Evolutionary conservation across 2,329 filamentous ascomycete species (phyloP).

Genomic region (Dothidotthia symphoricarpi): DNA sequence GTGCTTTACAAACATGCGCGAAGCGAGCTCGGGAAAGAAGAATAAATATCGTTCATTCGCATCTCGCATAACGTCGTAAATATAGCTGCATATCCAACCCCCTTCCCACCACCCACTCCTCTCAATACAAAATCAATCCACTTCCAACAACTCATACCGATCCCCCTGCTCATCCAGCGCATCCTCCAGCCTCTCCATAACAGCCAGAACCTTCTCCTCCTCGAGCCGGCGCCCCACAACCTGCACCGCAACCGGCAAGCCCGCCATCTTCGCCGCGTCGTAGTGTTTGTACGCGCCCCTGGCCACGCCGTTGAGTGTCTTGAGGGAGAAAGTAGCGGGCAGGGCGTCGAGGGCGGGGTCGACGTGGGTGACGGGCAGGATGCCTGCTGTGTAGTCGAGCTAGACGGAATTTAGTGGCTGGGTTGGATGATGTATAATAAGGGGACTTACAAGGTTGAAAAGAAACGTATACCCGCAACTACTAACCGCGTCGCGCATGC

Average conservation of each 20-base stretch:
- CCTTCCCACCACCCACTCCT: neutral
- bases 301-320: constrained; percentile 73
- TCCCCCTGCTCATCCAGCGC: constrained; percentile 60
- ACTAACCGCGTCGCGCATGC: constrained; percentile 80
- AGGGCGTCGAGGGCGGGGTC: constrained; percentile 67
- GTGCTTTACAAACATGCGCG: neutral
- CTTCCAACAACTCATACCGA: constrained; percentile 51
- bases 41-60: no score
- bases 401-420: constrained; percentile 33
- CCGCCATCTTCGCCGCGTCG: constrained; percentile 78
- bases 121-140: constrained; percentile 39
- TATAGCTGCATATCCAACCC: neutral
- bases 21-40: no score
- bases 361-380: constrained; percentile 83
- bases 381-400: constrained; percentile 82
- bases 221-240: constrained; percentile 75
- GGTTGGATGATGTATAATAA: neutral
- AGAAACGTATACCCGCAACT: constrained; percentile 92
- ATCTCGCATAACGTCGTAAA: no score
- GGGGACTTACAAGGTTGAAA: constrained; percentile 71
- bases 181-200: constrained; percentile 76
- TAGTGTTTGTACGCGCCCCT: constrained; percentile 84
- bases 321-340: constrained; percentile 59
- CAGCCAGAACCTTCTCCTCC: constrained; percentile 81
- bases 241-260: constrained; percentile 82